Base-by-base conservation (phyloP, 2,329 filamentous ascomycete species). In the Penicillium sp. region DNA sequence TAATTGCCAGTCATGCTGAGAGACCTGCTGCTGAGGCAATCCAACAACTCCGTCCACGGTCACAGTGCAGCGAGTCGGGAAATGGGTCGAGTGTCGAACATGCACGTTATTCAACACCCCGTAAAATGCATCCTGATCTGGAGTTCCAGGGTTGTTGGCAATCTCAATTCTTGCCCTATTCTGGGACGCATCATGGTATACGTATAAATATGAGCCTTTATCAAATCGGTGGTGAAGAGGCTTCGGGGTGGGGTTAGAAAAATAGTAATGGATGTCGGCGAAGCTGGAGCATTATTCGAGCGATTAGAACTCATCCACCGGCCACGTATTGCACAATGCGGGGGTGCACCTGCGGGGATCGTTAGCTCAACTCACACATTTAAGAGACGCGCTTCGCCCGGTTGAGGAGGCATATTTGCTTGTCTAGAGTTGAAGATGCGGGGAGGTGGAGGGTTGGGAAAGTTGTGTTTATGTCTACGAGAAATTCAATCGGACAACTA, bases 261-360 rank as follows among this genome's bases (percentile, higher is more conserved):
- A 87, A 74, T 84, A 88, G 71, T 86, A 88, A 73, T 89, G 87
- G 45, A 87, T 78, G 70, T 89, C 87, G 60, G 84, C 83, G 69
- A 86, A 89, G 68, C 86, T 89, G 65, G 37, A 19, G 28, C 16
- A 42, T 42, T 26, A 42, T 38, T 30, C 43, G 6, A 22, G 38
- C 14, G 60, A 49, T 67, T 22, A 62, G 61, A 56, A 28, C 13
- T 28, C 33, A 14, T 54, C 26, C 16, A 19, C 22, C 33, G n/a
- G 19, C 28, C 25, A 19, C 25, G 10, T 33, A 16, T 26, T 14
- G 28, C 52, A 46, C 25, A n/a, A 8, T 51, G 51, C 35, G 51
- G 37, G 22, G 35, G 22, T 26, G 30, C 22, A 45, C 11, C 40
- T 68, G 68, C 59, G 69, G 67, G 65, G 66, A 66, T 42, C 14